A percentile compares a stretch with the other conserved stretches of the same genome.
phyloP scores from a whole-genome alignment of 2,329 filamentous ascomycete genomes.

The Zopfia rhizophila region DNA sequence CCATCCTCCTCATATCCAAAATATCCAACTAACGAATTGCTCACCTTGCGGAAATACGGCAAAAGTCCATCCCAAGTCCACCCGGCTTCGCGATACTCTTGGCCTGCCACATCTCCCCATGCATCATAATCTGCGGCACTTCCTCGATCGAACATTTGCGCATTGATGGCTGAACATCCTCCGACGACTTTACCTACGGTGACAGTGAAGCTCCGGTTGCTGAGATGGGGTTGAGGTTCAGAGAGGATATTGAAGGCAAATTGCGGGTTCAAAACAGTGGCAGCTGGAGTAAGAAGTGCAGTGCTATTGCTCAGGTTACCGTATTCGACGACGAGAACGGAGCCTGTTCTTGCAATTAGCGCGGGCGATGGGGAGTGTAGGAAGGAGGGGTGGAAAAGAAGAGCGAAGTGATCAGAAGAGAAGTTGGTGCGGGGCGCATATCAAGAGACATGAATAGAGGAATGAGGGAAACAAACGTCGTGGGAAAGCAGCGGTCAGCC shows the following conservation, averaged over 20 bases:
- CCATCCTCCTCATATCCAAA: too few species aligned
- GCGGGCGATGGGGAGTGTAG: too few species aligned
- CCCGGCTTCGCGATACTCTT: too few species aligned
- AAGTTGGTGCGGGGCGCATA: too few species aligned
- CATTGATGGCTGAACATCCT: constrained; percentile 45
- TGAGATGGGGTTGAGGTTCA: constrained; percentile 11
- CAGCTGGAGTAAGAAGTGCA: constrained; percentile 11
- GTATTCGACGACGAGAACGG: constrained; percentile 6
- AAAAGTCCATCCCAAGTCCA: constrained; percentile 18
- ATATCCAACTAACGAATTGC: too few species aligned
- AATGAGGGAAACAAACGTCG: too few species aligned
- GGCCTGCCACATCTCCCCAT: constrained; percentile 64
- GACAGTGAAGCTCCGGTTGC: constrained; percentile 21
- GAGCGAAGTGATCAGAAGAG: too few species aligned
- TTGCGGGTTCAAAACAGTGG: constrained; percentile 10
- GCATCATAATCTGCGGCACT: constrained; percentile 55
- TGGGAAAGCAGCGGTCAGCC: neutral
- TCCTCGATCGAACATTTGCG: constrained; percentile 45
- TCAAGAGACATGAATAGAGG: too few species aligned
- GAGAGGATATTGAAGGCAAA: constrained; percentile 20
- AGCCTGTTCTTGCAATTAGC: too few species aligned
- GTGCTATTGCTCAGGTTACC: constrained; percentile 13
- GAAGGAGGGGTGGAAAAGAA: too few species aligned
- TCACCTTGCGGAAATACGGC: constrained; percentile 14
- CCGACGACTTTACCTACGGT: constrained; percentile 40